Evolutionary conservation across 2,329 filamentous ascomycete species (phyloP).

Genomic region (Fusarium duplospermum): DNA sequence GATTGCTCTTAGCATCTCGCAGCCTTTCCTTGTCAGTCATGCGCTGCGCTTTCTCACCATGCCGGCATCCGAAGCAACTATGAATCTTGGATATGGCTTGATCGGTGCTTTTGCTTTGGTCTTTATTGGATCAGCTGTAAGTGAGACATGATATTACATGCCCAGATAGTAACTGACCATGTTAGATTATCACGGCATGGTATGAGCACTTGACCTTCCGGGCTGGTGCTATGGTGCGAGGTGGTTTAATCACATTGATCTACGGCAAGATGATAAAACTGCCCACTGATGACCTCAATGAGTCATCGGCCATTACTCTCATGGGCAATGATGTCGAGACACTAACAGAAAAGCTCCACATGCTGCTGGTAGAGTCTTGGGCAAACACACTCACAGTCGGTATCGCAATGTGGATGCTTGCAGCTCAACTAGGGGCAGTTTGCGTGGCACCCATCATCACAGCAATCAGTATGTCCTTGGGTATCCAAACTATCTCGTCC

Average conservation of each 20-base stretch:
- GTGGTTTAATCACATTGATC: conserved; percentile 46
- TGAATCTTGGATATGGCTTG: conserved; percentile 47
- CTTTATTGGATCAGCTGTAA: conserved; percentile 47
- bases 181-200: conserved; percentile 47
- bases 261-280: conserved; percentile 47
- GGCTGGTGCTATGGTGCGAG: conserved; percentile 46
- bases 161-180: background rate
- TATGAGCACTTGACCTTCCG: conserved; percentile 49
- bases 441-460: conserved; percentile 48
- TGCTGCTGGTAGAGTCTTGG: conserved; percentile 48
- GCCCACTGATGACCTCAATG: conserved; percentile 39
- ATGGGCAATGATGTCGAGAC: conserved; percentile 51
- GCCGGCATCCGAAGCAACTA: conserved; percentile 37
- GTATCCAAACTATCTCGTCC: too few species aligned
- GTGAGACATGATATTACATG: background rate
- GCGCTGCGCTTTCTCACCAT: conserved; percentile 44
- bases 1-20: conserved; percentile 47
- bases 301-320: conserved; percentile 46
- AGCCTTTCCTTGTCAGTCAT: conserved; percentile 47
- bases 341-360: conserved; percentile 41
- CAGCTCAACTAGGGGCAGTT: conserved; percentile 48
- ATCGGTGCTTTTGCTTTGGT: conserved; percentile 49
- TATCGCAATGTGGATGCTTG: conserved; percentile 48
- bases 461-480: conserved; percentile 43
- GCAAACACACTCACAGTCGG: conserved; percentile 47